These are phyloP conservation scores for Arabidopsis hybrid DNA, from an alignment of 441 rosid species.

Conservation along the genomic window DNA sequence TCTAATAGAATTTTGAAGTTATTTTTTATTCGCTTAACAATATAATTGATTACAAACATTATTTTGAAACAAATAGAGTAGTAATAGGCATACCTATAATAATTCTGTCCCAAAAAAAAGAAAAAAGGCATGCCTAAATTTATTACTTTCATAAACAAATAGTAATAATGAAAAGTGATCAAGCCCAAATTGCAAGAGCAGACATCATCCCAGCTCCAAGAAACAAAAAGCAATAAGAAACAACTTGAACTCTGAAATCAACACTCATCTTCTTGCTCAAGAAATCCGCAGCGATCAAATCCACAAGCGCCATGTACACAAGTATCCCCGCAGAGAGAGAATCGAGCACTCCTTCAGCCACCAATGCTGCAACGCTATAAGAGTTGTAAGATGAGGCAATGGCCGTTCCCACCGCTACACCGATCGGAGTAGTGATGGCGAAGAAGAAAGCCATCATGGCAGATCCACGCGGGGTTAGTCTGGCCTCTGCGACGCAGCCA, in stretches of 20 bases:
- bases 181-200: constrained; percentile 82
- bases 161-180: constrained; percentile 21
- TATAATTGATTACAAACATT: too few relatives aligned
- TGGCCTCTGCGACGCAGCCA: constrained; percentile 92
- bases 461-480: constrained; percentile 58
- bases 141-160: too few relatives aligned
- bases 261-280: constrained; percentile 86
- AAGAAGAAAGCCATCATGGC: constrained; percentile 85
- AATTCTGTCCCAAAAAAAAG: background rate
- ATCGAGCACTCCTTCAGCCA: constrained; percentile 79
- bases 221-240: constrained; percentile 75
- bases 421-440: constrained; percentile 74
- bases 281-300: constrained; percentile 82
- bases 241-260: constrained; percentile 71
- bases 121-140: background rate
- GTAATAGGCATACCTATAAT: too few relatives aligned
- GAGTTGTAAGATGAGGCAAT: constrained; percentile 52
- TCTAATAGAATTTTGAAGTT: too few relatives aligned
- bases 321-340: constrained; percentile 88
- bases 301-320: constrained; percentile 88
- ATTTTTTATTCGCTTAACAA: too few relatives aligned
- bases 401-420: constrained; percentile 71
- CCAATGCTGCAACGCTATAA: constrained; percentile 54
- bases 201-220: constrained; percentile 88
- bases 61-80: background rate